Base-by-base conservation (phyloP, 225 moss, liverwort and hornwort genomes). In the Physcomitrium patens region DNA sequence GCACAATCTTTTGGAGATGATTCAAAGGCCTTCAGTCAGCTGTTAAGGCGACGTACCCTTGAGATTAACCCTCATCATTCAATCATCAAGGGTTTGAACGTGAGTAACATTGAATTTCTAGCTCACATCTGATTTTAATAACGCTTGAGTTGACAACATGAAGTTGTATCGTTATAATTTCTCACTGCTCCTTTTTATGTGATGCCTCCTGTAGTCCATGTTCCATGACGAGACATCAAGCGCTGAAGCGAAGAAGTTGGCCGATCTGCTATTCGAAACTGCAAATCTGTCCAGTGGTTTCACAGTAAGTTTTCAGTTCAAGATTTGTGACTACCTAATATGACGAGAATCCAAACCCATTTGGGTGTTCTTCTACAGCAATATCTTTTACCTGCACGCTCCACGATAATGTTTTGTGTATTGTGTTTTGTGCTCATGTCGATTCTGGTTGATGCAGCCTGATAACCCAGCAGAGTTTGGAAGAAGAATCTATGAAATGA, bases 61-160 rank as follows among this genome's bases (percentile, higher is more conserved):
- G 99, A 99, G 81, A 93, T 99, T 56, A 99, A 99, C 58, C 99
- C 99, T 64, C 78, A 88, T 44, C 99, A 99, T 86, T 93, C 90
- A 53, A 99, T 99, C 20, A 85, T 99, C 46, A 86, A 88, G 85
- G 99, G 93, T 69, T 77, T 99, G 86, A 93, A 95, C 67, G 95
- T 91, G 70, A 82, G 92, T 78, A 63, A 27, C 52, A 3, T 71
- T 55, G 12, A 57, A n/a, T 37, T 15, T 55, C 42, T 41, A 24
- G 70, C 53, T 78, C 23, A 48, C 45, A 46, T 67, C 23, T 37
- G 31, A 4, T 37, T 37, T 37, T 15, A 18, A 43, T 61, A 53
- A 50, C 60, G 19, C 5, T 63, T 17, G 31, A 37, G 31, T 37
- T 37, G 31, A 37, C 31, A 37, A 37, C 31, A 37, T 37, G 31